Evolutionary conservation across 2,329 filamentous ascomycete genomes (phyloP), one percentile per base, ranked within the genome.

Genomic region (Ophiostoma australiae): DNA sequence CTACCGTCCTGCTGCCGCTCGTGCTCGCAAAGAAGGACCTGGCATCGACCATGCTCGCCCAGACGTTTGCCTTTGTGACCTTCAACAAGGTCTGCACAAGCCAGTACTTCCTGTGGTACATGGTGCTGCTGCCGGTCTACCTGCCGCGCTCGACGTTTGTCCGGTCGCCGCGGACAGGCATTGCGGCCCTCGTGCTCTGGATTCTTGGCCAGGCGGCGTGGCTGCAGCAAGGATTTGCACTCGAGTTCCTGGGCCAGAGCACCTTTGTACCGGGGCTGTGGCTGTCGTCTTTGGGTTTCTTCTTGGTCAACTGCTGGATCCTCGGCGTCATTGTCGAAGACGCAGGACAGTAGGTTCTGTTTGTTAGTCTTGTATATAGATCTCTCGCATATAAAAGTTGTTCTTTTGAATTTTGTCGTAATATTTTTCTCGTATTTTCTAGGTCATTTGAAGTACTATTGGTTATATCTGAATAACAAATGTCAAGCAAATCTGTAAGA

Each of bases 21-120:
- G 84, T 85, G 1, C 81, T 97, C 27, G 92, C 92, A 20, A 96
- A 94, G 78, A 91, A 88, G 76, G 90, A 95, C 76, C 85, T 99
- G 0, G 85, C 94, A 0, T 87, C 89, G 0, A 90, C 92, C 5
- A 94, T 98, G 91, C 86, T 98, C 73, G 93, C 92, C 4, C 95
- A 99, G 81, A 98, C 95, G 0, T 97, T 97, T 80, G 92, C 94
- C 0, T 99, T 99, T 80, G 95, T 98, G 4, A 90, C 93, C 0
- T 98, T 98, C 76, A 99, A 99, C 82, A 99, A 99, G 82, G 95
- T 99, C 73, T 98, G 94, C 85, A 99, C 95, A 3, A 97, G 93
- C 77, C 94, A 98, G 93, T 99, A 99, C 79, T 99, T 99, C 80
- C 86, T 99, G 68, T 99, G 95, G 95, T 98, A 99, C 80, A 89